These are phyloP conservation scores for Ceriops zippeliana DNA, from an alignment of 345 rosid species.

Conservation along the genomic window DNA sequence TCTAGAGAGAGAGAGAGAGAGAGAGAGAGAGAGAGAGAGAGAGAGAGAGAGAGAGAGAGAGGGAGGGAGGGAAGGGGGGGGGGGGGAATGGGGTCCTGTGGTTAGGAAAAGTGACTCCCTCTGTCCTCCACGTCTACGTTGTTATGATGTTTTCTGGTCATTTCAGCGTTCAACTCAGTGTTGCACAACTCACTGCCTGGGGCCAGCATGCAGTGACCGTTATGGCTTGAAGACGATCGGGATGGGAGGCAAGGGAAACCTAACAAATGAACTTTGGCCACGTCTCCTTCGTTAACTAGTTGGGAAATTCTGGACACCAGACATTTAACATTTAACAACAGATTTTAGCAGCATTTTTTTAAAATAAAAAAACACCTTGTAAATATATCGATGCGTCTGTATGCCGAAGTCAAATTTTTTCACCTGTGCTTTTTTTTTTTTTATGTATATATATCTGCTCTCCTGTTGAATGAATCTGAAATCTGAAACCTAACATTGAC, in stretches of 20 bases:
- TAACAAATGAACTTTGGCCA: slow-evolving; percentile 47
- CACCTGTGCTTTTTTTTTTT: too few relatives aligned
- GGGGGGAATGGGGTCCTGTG: slow-evolving; percentile 35
- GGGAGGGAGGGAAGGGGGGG: background rate
- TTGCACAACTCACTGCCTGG: slow-evolving; percentile 10
- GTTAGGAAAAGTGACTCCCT: slow-evolving; percentile 51
- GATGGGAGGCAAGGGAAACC: slow-evolving; percentile 25
- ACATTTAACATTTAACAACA: slow-evolving; percentile 11
- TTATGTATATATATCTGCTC: too few relatives aligned
- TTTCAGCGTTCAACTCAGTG: slow-evolving; percentile 5
- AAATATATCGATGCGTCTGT: too few relatives aligned
- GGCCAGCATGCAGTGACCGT: slow-evolving; percentile 10
- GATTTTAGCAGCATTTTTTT: background rate
- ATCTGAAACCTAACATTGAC: too few relatives aligned
- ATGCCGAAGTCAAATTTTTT: too few relatives aligned
- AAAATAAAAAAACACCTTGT: too few relatives aligned
- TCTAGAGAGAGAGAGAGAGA: slow-evolving; percentile 29
- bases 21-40: slow-evolving; percentile 25
- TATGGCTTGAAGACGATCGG: slow-evolving; percentile 33
- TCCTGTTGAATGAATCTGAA: too few relatives aligned
- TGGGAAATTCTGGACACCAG: slow-evolving; percentile 18
- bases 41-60: slow-evolving; percentile 26
- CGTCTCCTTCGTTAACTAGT: slow-evolving; percentile 37
- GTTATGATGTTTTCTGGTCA: slow-evolving; percentile 8
- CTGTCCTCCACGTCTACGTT: slow-evolving; percentile 25